phyloP scores from a whole-genome alignment of 1,139 yeast genomes.

The Zygosaccharomyces sapae region DNA sequence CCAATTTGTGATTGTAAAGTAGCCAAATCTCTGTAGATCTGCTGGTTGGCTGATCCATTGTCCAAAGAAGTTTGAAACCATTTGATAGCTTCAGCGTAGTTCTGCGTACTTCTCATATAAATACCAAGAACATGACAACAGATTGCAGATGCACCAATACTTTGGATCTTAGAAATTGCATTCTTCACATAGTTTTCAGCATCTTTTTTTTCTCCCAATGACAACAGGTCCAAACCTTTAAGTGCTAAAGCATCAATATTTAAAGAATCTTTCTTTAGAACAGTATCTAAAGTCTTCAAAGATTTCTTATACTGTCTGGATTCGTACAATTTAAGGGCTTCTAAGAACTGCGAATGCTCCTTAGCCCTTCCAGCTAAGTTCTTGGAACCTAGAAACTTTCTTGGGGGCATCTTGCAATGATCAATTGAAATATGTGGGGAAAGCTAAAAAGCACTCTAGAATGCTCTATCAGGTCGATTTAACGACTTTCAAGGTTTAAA shows the following conservation, averaged over 20 bases:
- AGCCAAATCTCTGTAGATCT: slow-evolving; percentile 77
- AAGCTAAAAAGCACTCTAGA: background rate
- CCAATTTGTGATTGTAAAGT: slow-evolving; percentile 75
- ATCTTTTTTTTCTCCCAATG: slow-evolving; percentile 55
- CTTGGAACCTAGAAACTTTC: slow-evolving; percentile 3
- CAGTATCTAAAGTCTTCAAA: slow-evolving; percentile 66
- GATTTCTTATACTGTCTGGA: slow-evolving; percentile 83
- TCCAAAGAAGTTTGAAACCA: slow-evolving; percentile 76
- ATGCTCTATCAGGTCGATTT: background rate
- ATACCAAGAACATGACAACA: slow-evolving; percentile 86
- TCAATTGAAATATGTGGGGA: background rate
- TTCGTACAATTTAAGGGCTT: slow-evolving; percentile 81
- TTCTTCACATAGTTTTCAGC: slow-evolving; percentile 59
- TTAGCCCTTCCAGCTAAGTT: slow-evolving; percentile 35
- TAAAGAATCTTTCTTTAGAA: slow-evolving; percentile 68
- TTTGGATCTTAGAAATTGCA: slow-evolving; percentile 54
- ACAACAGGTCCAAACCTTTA: slow-evolving; percentile 67
- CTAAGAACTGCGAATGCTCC: slow-evolving; percentile 69
- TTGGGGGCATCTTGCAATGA: slow-evolving; percentile 4
- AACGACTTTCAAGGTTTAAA: background rate
- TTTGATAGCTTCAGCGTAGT: slow-evolving; percentile 73
- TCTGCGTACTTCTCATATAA: slow-evolving; percentile 64
- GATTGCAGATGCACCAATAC: slow-evolving; percentile 50
- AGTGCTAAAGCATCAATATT: slow-evolving; percentile 82
- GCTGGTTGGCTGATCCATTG: slow-evolving; percentile 74